phyloP scores from a whole-genome alignment of 73 alveolate species.

The Paramecium biaurelia region DNA sequence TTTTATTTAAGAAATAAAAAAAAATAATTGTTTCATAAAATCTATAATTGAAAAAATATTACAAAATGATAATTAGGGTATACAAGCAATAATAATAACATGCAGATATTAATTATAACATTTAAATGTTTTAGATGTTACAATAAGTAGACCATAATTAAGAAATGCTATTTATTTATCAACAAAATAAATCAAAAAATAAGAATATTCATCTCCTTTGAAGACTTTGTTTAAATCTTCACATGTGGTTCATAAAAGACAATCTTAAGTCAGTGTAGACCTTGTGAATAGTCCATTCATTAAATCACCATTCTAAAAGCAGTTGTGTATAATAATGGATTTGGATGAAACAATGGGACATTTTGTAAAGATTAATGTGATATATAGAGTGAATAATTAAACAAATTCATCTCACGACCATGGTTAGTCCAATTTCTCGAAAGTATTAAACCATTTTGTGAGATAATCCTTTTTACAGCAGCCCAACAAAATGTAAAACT shows the following conservation, averaged over 20 bases:
- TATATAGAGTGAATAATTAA: background rate
- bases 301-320: background rate
- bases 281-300: background rate
- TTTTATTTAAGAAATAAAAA: background rate
- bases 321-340: background rate
- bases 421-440: background rate
- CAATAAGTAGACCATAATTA: background rate
- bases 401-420: background rate
- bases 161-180: background rate
- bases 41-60: background rate
- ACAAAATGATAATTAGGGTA: background rate
- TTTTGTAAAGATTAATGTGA: background rate
- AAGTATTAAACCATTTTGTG: background rate
- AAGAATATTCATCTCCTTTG: background rate
- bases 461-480: background rate
- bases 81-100: background rate
- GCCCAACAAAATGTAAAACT: background rate
- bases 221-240: background rate
- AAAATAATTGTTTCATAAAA: background rate
- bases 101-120: background rate
- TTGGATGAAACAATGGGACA: conserved; percentile 2
- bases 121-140: background rate
- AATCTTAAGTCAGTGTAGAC: background rate
- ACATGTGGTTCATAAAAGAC: background rate
- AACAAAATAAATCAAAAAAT: background rate